Conservation (phyloP, 2,329 filamentous ascomycete species). For the Ophiostoma perfectum region DNA sequence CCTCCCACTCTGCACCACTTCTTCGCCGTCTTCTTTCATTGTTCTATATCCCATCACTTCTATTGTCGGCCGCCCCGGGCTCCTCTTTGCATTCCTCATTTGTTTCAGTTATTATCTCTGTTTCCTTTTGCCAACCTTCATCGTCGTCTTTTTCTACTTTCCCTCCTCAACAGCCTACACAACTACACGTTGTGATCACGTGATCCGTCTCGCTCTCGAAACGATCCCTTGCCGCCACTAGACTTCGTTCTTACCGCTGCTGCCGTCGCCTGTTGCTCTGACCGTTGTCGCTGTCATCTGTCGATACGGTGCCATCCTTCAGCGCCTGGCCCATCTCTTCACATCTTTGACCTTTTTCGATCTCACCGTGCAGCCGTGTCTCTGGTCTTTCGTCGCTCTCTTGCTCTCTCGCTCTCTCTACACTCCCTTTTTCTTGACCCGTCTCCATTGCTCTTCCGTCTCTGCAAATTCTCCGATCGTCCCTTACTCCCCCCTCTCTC, state of each 20-base stretch:
- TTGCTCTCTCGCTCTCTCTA: neutral
- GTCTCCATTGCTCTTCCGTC: neutral
- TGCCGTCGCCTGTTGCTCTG: conserved; percentile 7
- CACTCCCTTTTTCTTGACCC: neutral
- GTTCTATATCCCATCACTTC: neutral
- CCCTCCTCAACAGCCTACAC: neutral
- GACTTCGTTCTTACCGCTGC: conserved; percentile 6
- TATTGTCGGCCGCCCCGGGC: neutral
- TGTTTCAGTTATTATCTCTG: neutral
- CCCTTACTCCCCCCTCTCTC: neutral
- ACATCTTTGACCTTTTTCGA: neutral
- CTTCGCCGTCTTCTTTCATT: neutral
- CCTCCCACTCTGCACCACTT: neutral
- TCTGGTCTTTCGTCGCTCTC: neutral
- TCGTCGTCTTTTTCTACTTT: neutral
- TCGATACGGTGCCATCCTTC: neutral
- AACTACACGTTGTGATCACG: neutral
- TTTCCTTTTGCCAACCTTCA: neutral
- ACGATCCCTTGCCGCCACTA: neutral
- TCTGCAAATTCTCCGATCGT: neutral
- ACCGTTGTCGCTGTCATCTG: neutral
- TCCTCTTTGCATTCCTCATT: neutral
- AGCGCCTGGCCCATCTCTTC: neutral
- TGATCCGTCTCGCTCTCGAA: neutral
- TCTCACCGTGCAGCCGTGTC: neutral